These are phyloP conservation scores for Tetrahymena borealis DNA, from an alignment of 73 alveolate species.

Conservation along the genomic window DNA sequence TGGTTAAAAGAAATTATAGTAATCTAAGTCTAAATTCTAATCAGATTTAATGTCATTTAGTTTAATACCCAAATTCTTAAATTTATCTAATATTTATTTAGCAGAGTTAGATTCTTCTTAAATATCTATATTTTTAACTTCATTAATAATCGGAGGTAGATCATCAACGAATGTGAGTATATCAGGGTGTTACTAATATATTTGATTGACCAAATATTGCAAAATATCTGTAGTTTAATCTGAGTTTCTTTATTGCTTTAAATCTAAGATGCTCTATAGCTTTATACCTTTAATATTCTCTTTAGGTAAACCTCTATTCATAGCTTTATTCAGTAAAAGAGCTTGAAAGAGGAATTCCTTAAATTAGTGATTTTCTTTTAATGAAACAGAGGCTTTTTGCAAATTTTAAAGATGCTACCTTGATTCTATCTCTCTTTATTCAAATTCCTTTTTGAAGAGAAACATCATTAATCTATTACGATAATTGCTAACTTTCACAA, in stretches of 20 bases:
- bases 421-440: not conserved
- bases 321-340: not conserved
- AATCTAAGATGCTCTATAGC: not conserved
- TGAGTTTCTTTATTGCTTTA: not conserved
- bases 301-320: not conserved
- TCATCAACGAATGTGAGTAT: not conserved
- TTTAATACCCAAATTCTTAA: not conserved
- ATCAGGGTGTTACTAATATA: not conserved
- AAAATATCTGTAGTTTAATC: not conserved
- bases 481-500: not conserved
- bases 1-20: not conserved
- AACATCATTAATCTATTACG: not conserved
- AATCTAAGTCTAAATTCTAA: not conserved
- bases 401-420: not conserved
- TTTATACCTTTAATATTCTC: not conserved
- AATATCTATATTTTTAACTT: not conserved
- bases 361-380: not conserved
- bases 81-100: not conserved
- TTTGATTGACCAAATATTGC: not conserved
- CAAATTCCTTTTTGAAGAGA: not conserved
- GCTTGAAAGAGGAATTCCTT: not conserved
- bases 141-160: not conserved
- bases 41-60: not conserved
- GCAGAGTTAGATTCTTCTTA: not conserved
- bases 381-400: not conserved